Conservation (phyloP, 202 grass and related monocot genomes). For the Zoysia matrella region DNA sequence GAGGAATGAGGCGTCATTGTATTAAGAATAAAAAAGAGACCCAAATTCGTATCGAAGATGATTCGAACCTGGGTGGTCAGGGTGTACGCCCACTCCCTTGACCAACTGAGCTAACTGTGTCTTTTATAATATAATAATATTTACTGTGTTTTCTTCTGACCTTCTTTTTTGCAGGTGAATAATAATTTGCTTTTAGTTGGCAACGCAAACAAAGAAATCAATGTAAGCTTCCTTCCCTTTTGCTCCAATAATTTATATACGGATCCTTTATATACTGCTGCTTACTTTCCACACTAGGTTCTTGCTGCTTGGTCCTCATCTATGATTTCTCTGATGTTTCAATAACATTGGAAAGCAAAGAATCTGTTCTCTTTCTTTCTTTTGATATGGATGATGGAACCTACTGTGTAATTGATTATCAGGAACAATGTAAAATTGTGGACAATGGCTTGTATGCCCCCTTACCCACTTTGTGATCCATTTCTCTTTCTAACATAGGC, state of each 20-base stretch:
- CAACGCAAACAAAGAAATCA: constrained; percentile 93
- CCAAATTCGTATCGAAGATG: no score
- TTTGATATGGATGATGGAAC: constrained; percentile 10
- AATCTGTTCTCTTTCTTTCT: constrained; percentile 25
- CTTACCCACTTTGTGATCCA: constrained; percentile 29
- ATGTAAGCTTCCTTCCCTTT: constrained; percentile 60
- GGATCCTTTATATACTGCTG: constrained; percentile 3
- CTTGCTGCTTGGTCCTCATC: constrained; percentile 5
- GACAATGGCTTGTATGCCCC: not conserved
- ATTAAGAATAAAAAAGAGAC: no score
- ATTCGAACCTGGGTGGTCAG: no score
- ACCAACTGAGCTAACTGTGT: no score
- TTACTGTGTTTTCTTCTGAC: constrained; percentile 42
- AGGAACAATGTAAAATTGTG: constrained; percentile 30
- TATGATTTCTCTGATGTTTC: constrained; percentile 2
- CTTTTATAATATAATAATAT: not conserved
- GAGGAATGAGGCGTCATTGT: no score
- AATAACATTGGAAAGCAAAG: constrained; percentile 30
- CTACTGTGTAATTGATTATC: constrained; percentile 9
- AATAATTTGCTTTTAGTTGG: constrained; percentile 96
- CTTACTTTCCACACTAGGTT: not conserved
- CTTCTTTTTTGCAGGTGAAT: constrained; percentile 76
- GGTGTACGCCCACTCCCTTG: no score
- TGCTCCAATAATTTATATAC: not conserved
- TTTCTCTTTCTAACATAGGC: constrained; percentile 59